phyloP scores from a whole-genome alignment of 1,284 basidiomycete genomes.

The Wolfiporia cocos region DNA sequence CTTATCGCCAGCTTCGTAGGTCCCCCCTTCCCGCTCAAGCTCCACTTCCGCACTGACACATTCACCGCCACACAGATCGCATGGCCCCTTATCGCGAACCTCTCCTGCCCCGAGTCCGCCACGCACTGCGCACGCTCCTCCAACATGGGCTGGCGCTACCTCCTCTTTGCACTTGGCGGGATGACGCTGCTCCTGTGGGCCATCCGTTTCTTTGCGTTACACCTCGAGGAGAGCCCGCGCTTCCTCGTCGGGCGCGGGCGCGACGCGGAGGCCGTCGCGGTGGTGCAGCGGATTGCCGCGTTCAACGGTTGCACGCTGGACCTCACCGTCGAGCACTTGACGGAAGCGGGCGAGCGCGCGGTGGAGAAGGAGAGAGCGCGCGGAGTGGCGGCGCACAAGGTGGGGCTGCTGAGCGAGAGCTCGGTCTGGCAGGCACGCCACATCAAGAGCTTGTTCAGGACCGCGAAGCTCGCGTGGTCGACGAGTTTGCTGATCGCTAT shows the following conservation, averaged over 20 bases:
- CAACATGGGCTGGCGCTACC: constrained; percentile 61
- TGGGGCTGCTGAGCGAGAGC: constrained; percentile 28
- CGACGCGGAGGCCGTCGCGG: constrained; percentile 56
- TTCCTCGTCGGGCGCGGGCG: constrained; percentile 56
- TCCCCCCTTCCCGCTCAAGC: constrained; percentile 16
- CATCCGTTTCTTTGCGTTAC: constrained; percentile 55
- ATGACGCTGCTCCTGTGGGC: constrained; percentile 49
- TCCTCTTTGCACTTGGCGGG: constrained; percentile 39
- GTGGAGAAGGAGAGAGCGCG: constrained; percentile 8
- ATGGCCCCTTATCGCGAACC: constrained; percentile 46
- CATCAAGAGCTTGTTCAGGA: constrained; percentile 48
- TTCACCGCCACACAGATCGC: constrained; percentile 29
- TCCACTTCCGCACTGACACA: constrained; percentile 14
- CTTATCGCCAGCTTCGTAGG: constrained; percentile 56
- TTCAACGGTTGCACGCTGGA: constrained; percentile 45
- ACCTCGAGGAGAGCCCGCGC: constrained; percentile 55
- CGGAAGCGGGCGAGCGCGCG: constrained; percentile 21
- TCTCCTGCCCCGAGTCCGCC: constrained; percentile 33
- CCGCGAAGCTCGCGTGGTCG: constrained; percentile 50
- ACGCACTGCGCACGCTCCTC: constrained; percentile 30
- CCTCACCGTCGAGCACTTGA: constrained; percentile 37
- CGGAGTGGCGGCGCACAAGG: constrained; percentile 10
- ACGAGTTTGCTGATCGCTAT: constrained; percentile 48
- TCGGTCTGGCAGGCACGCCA: constrained; percentile 35
- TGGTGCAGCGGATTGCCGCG: constrained; percentile 51